These are phyloP conservation scores for Pleurotus giganteus DNA, from an alignment of 768 basidiomycete genomes.

Conservation along the genomic window DNA sequence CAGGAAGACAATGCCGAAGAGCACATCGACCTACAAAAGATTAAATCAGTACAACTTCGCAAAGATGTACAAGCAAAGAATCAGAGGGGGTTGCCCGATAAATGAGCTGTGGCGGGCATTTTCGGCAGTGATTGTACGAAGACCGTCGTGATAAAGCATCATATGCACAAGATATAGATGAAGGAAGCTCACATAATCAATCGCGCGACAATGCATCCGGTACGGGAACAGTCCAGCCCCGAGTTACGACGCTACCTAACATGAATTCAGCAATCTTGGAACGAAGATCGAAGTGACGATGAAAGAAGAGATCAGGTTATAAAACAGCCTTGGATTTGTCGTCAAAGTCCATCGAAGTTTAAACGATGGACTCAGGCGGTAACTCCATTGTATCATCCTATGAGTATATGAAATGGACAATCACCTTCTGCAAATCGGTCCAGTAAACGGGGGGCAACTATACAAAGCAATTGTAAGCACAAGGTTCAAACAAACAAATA, in stretches of 20 bases:
- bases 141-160: constrained; percentile 92
- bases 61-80: constrained; percentile 15
- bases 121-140: constrained; percentile 85
- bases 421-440: constrained; percentile 24
- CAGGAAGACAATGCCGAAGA: neutral
- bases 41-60: neutral
- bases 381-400: constrained; percentile 76
- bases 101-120: constrained; percentile 92
- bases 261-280: constrained; percentile 6
- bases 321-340: constrained; percentile 84
- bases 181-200: constrained; percentile 29
- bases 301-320: constrained; percentile 48
- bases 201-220: too few relatives aligned
- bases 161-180: constrained; percentile 27
- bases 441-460: neutral
- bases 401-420: constrained; percentile 21
- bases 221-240: too few relatives aligned
- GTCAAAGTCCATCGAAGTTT: constrained; percentile 45
- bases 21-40: neutral
- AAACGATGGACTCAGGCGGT: constrained; percentile 68
- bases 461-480: neutral
- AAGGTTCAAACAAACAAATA: neutral
- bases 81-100: constrained; percentile 82
- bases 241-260: too few relatives aligned
- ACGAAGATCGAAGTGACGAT: neutral